Percentiles rank a stretch among this genome's conserved stretches.
These are phyloP conservation scores for Boletus barrowsii DNA, from an alignment of 768 basidiomycete genomes.

Conservation along the genomic window DNA sequence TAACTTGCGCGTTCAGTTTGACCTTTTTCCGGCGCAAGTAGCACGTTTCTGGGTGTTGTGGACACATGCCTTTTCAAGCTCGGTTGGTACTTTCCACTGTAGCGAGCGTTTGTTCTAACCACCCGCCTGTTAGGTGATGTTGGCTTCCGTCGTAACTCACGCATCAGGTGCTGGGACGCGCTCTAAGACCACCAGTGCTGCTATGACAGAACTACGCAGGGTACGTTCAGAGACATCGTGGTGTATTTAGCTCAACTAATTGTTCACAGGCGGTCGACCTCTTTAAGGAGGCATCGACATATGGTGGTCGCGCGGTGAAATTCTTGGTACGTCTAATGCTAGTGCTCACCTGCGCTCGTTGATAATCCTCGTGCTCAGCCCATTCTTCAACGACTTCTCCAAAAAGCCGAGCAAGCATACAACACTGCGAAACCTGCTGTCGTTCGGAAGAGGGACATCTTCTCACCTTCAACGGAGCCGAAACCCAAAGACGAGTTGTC, in stretches of 20 bases:
- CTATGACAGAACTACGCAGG: conserved; percentile 57
- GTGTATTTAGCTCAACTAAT: not conserved
- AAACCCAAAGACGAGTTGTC: conserved; percentile 65
- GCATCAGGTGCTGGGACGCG: conserved; percentile 42
- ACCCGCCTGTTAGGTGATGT: conserved; percentile 53
- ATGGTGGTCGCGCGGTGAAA: conserved; percentile 67
- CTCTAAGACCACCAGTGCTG: conserved; percentile 69
- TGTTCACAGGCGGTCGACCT: conserved; percentile 50
- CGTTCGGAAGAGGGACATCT: conserved; percentile 52
- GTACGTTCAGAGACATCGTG: conserved; percentile 9
- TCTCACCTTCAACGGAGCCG: conserved; percentile 44
- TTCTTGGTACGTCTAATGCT: conserved; percentile 50
- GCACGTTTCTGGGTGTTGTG: conserved; percentile 70
- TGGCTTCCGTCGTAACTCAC: conserved; percentile 74
- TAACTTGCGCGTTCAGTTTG: conserved; percentile 47
- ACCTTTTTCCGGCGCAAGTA: conserved; percentile 53
- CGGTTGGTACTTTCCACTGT: conserved; percentile 38
- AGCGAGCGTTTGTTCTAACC: not conserved
- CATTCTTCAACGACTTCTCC: conserved; percentile 56
- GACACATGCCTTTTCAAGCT: conserved; percentile 68
- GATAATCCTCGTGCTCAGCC: conserved; percentile 42
- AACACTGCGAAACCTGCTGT: conserved; percentile 44
- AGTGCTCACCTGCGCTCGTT: not conserved
- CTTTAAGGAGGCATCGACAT: conserved; percentile 57
- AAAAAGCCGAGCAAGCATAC: conserved; percentile 57